A percentile compares a stretch with the other conserved stretches of the same genome.
These are phyloP conservation scores for Mentha longifolia DNA, from an alignment of 257 asterid species.

Conservation along the genomic window DNA sequence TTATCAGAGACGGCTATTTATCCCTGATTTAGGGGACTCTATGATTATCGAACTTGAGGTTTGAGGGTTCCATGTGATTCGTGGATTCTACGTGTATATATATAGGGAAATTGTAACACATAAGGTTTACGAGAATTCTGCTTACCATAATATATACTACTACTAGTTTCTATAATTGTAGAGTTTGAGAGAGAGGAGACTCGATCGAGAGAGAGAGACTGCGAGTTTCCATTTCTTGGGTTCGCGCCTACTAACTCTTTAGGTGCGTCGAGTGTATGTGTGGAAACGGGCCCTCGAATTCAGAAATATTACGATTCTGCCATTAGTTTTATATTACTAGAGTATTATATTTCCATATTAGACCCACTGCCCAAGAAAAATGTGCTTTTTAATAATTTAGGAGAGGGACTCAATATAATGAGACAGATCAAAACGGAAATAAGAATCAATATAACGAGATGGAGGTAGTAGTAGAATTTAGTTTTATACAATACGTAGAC, in stretches of 20 bases:
- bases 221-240: background rate
- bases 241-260: conserved; percentile 31
- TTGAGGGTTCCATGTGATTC: conserved; percentile 35
- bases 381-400: too few relatives aligned
- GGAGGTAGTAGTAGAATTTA: too few relatives aligned
- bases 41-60: background rate
- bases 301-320: too few relatives aligned
- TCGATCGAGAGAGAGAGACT: background rate
- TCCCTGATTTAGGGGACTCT: background rate
- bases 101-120: background rate
- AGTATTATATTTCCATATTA: too few relatives aligned
- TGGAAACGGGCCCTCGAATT: too few relatives aligned
- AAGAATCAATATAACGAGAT: too few relatives aligned
- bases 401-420: too few relatives aligned
- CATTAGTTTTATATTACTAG: too few relatives aligned
- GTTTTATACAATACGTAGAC: too few relatives aligned
- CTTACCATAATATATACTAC: conserved; percentile 2
- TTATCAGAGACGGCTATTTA: conserved; percentile 34
- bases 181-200: background rate
- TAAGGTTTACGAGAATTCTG: conserved; percentile 7
- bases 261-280: too few relatives aligned
- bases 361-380: too few relatives aligned
- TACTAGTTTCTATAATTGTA: background rate
- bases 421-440: too few relatives aligned
- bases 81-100: conserved; percentile 13